These are phyloP conservation scores for Tricholomella constricta DNA, from an alignment of 768 basidiomycete species.

Conservation along the genomic window DNA sequence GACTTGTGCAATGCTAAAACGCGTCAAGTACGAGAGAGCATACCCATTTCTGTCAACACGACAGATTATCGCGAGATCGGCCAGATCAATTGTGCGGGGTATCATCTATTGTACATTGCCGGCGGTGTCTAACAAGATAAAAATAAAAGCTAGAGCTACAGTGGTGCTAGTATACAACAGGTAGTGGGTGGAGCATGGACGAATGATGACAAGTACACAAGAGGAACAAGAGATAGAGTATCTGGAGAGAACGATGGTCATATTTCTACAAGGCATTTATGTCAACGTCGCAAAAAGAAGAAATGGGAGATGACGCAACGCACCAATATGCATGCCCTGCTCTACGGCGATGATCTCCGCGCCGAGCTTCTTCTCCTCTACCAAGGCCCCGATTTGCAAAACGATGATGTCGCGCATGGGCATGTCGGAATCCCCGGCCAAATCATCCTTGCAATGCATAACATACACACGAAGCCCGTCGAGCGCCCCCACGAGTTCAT, in stretches of 20 bases:
- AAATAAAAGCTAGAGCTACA: constrained; percentile 41
- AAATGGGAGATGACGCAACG: constrained; percentile 28
- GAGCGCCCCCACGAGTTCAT: constrained; percentile 54
- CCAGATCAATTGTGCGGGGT: background rate
- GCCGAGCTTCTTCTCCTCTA: constrained; percentile 65
- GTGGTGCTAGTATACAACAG: constrained; percentile 34
- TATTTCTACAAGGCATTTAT: constrained; percentile 31
- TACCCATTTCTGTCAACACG: background rate
- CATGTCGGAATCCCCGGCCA: constrained; percentile 46
- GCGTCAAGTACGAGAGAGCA: background rate
- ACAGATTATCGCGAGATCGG: background rate
- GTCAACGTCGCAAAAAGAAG: background rate
- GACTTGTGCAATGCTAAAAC: no score
- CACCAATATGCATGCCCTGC: constrained; percentile 83
- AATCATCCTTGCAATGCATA: constrained; percentile 85
- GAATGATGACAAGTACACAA: background rate
- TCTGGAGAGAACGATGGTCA: constrained; percentile 21
- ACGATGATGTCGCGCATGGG: constrained; percentile 70
- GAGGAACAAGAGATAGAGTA: background rate
- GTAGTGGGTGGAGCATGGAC: constrained; percentile 4
- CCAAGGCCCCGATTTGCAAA: constrained; percentile 67
- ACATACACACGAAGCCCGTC: constrained; percentile 70
- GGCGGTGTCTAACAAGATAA: constrained; percentile 6
- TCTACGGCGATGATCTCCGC: constrained; percentile 68
- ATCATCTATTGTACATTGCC: constrained; percentile 5